phyloP scores from a whole-genome alignment of 2,329 filamentous ascomycete genomes.

The Fusarium luffae region DNA sequence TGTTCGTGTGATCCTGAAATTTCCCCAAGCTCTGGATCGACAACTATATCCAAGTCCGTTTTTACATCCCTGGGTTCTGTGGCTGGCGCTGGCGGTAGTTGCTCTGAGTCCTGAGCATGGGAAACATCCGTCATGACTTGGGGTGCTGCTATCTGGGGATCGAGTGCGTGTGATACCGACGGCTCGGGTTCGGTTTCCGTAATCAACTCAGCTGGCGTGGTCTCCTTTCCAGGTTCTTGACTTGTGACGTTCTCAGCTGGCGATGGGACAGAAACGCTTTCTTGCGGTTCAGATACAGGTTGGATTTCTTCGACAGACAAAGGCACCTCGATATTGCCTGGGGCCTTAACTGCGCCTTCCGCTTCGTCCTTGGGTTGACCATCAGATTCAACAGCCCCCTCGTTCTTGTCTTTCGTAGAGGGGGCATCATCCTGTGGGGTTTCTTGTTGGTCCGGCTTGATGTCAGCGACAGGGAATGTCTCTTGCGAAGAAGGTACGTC shows the following conservation, averaged over 20 bases:
- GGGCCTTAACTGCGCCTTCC: background rate
- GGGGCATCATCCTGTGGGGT: background rate
- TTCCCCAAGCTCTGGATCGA: background rate
- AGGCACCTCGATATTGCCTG: background rate
- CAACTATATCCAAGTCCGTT: background rate
- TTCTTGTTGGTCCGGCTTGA: constrained; percentile 16
- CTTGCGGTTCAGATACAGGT: background rate
- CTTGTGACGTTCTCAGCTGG: background rate
- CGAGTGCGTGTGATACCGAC: background rate
- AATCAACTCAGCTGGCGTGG: background rate
- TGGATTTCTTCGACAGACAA: background rate
- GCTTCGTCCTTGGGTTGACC: background rate
- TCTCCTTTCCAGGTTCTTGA: background rate
- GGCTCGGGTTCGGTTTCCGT: background rate
- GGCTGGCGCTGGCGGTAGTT: background rate
- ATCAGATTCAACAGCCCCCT: background rate
- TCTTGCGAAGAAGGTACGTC: background rate
- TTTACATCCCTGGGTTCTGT: background rate
- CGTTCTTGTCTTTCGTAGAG: constrained; percentile 13
- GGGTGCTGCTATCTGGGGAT: background rate
- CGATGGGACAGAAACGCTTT: background rate
- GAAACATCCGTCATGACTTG: background rate
- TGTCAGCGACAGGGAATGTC: background rate
- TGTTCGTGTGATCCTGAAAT: background rate
- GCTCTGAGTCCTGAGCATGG: background rate